These are phyloP conservation scores for Melaleuca alternifolia DNA, from an alignment of 345 rosid species.

Conservation along the genomic window DNA sequence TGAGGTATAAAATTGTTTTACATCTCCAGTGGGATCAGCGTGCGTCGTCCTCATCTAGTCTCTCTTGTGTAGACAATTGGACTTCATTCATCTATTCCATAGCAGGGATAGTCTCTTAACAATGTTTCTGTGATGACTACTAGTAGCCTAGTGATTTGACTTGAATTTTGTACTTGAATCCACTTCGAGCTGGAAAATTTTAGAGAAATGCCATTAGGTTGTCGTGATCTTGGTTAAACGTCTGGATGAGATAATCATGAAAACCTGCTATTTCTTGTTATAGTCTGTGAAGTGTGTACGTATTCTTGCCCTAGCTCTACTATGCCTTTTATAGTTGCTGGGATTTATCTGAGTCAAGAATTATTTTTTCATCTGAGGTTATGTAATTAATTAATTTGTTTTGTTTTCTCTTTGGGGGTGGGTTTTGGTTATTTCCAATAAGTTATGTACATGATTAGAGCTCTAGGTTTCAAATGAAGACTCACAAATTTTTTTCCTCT, in stretches of 20 bases:
- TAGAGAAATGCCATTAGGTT: background rate
- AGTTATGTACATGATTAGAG: background rate
- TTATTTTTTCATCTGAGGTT: background rate
- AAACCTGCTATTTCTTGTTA: background rate
- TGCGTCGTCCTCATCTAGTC: background rate
- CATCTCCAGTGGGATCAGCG: background rate
- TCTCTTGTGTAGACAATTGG: background rate
- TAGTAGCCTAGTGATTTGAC: background rate
- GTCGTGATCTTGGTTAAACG: background rate
- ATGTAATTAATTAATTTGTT: background rate
- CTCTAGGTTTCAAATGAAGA: background rate
- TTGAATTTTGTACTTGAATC: background rate
- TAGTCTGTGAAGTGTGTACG: background rate
- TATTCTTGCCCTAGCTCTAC: background rate
- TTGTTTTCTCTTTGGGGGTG: background rate
- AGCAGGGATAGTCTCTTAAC: background rate
- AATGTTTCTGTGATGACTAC: background rate
- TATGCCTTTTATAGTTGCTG: background rate
- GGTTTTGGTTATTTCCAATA: background rate
- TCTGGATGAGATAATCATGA: background rate
- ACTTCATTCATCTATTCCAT: background rate
- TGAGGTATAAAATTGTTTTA: constrained; percentile 40
- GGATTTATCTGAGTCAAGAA: background rate
- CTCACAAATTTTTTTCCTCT: background rate
- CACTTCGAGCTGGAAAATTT: background rate